Conservation (phyloP, 2,329 filamentous ascomycete genomes). For the Neonectria sp. region DNA sequence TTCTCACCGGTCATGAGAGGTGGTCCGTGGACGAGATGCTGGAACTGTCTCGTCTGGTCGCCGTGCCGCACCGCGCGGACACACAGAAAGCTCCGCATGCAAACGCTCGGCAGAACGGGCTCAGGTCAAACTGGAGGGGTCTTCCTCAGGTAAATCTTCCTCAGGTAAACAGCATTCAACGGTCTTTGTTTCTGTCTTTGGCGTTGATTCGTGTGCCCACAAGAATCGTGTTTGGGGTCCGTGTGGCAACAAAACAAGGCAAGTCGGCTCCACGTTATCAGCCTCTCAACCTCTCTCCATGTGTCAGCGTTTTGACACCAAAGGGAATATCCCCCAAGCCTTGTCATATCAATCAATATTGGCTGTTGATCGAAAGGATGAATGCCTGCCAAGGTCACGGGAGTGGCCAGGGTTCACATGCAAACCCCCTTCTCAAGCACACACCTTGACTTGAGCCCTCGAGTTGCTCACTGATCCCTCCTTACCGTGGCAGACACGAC, state of each 20-base stretch:
- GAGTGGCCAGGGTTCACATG: not conserved
- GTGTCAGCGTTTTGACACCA: not conserved
- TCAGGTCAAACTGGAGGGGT: not conserved
- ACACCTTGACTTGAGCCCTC: not conserved
- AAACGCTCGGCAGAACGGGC: not conserved
- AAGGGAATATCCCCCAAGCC: not conserved
- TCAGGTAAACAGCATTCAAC: not conserved
- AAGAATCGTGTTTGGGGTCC: not conserved
- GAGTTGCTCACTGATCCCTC: not conserved
- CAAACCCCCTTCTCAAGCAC: not conserved
- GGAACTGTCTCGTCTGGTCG: not conserved
- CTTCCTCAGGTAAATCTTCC: not conserved
- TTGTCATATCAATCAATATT: not conserved
- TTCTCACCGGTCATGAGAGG: not conserved
- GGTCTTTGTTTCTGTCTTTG: not conserved
- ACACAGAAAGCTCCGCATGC: not conserved
- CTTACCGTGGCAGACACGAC: not conserved
- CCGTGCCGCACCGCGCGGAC: not conserved
- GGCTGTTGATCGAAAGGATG: not conserved
- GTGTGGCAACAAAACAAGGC: not conserved
- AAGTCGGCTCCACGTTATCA: not conserved
- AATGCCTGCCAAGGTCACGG: not conserved
- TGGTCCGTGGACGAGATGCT: not conserved
- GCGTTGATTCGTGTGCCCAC: not conserved
- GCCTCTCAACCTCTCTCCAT: not conserved